Evolutionary conservation across 106 monocot genomes (phyloP), one percentile per base, ranked within the genome.

Genomic region (Cymbidium sinense): DNA sequence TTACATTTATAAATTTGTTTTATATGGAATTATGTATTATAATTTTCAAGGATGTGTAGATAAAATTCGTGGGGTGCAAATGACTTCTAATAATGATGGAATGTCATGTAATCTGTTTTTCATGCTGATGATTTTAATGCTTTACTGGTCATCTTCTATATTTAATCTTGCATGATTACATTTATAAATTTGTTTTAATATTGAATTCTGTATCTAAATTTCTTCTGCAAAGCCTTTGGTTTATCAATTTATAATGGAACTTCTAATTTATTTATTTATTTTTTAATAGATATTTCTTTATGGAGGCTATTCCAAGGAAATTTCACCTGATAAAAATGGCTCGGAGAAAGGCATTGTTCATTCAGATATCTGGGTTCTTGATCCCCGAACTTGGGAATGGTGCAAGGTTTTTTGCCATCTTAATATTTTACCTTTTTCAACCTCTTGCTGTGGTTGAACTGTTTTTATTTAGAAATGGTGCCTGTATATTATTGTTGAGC

Each of bases 341-440:
- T 91, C 91, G 43, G 96, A 98, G 82, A 98, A 98, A 85, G 94
- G 96, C 73, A 82, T 90, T 78, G 94, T 94, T 85, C 90, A 98
- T 90, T 92, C 93, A 50, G 94, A 98, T 64, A 85, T 95, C 87
- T 99, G 98, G 98, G 82, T 88, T 31, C 94, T 99, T 86, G 94
- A 99, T 87, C 92, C 98, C 74, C 92, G 90, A 62, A 90, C 86
- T 31, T 95, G 94, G 98, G 94, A 99, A 79, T 94, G 98, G 98
- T 88, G 80, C 75, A 99, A 90, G 94, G 98, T 92, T 65, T 3
- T 30, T 73, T 13, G 18, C 25, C 51, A 8, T 74, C 7, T 74
- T 34, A 36, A 71, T 9, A 7, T 20, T 71, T 35, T 20, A 37
- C 31, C 18, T 71, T 71, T 71, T 12, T 0, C 20, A 0, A 71